A percentile compares a stretch with the other conserved stretches of the same genome.
Evolutionary conservation across 2,329 filamentous ascomycete genomes (phyloP).

Genomic region (Phaeosphaeriaceae sp.): DNA sequence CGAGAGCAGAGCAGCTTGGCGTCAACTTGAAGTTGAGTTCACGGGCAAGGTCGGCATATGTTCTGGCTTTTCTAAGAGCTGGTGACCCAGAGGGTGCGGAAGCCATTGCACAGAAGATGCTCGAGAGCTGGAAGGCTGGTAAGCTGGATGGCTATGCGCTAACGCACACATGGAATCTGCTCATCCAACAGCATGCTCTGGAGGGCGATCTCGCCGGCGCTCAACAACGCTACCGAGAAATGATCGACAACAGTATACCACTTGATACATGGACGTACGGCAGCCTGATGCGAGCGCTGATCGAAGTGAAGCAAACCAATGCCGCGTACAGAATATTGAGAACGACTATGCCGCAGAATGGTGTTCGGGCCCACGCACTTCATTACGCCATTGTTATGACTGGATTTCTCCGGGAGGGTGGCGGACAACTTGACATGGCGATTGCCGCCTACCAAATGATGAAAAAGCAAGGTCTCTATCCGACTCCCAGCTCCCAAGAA

Average conservation of each 20-base stretch:
- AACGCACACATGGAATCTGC: constrained; percentile 77
- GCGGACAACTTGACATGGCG: constrained; percentile 54
- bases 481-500: constrained; percentile 53
- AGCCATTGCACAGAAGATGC: constrained; percentile 65
- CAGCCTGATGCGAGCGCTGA: constrained; percentile 66
- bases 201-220: constrained; percentile 65
- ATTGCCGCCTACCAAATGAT: constrained; percentile 58
- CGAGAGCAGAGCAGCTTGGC: constrained; percentile 62
- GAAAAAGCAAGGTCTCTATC: constrained; percentile 45
- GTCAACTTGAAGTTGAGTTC: constrained; percentile 30
- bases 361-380: constrained; percentile 53
- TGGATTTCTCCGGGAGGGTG: constrained; percentile 52
- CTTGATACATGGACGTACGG: constrained; percentile 66
- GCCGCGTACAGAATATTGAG: constrained; percentile 62
- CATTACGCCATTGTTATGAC: constrained; percentile 63
- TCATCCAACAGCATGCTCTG: constrained; percentile 74
- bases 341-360: constrained; percentile 58
- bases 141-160: constrained; percentile 56
- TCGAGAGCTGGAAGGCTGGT: constrained; percentile 51
- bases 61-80: constrained; percentile 66
- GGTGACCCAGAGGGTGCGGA: constrained; percentile 52
- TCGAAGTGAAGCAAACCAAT: constrained; percentile 60
- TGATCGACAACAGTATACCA: constrained; percentile 59
- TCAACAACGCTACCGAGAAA: constrained; percentile 61
- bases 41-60: constrained; percentile 53